Evolutionary conservation across 495 filamentous ascomycete genomes (phyloP).

Genomic region (Thermothielavioides terrestris): DNA sequence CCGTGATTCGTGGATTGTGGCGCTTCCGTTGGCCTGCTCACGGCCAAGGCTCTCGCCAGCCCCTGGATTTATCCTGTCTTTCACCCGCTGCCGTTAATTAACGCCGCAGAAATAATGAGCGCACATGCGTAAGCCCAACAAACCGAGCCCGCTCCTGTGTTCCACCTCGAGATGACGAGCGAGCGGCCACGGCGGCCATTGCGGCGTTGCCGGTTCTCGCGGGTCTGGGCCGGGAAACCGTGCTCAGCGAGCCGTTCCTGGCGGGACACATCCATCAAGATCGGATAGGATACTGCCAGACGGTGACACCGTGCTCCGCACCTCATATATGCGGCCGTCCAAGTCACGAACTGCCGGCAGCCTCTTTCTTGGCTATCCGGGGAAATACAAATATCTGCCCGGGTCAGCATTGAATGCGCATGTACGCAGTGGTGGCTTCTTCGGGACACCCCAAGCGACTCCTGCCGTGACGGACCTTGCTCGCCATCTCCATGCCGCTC

Average conservation of each 20-base stretch:
- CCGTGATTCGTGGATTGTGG: not conserved
- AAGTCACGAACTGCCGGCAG: not conserved
- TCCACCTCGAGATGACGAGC: not conserved
- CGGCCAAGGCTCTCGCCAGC: constrained; percentile 6
- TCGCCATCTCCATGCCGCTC: constrained; percentile 18
- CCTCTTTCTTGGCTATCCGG: not conserved
- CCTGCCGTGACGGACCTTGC: not conserved
- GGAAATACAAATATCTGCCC: not conserved
- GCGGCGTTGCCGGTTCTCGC: not conserved
- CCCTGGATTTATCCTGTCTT: constrained; percentile 25
- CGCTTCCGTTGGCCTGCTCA: not conserved
- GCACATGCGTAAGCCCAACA: constrained; percentile 25
- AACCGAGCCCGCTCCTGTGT: constrained; percentile 15
- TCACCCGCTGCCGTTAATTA: constrained; percentile 21
- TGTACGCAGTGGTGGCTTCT: too few species aligned
- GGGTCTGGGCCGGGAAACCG: not conserved
- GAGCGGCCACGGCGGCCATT: too few species aligned
- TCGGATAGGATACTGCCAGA: not conserved
- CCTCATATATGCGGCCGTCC: not conserved
- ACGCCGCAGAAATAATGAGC: constrained; percentile 6
- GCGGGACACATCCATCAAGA: not conserved
- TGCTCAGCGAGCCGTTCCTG: not conserved
- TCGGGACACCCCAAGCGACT: not conserved
- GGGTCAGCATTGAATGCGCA: not conserved
- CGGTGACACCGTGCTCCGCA: not conserved